Base-by-base conservation (phyloP, 805 yeast species). In the Starmera pachycereana region DNA sequence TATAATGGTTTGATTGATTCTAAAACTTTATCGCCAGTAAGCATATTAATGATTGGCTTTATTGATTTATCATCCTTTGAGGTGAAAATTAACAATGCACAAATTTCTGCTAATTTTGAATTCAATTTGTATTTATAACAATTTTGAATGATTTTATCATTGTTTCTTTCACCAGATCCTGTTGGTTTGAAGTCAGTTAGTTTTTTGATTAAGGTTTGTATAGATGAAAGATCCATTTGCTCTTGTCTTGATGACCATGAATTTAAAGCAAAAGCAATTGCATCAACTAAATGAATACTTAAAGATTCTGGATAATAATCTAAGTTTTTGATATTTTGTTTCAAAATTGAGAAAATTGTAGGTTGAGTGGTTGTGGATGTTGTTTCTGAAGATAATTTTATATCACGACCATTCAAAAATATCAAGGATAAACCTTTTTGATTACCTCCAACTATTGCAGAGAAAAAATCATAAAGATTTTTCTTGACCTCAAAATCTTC, bases 371-470 rank as follows among this genome's bases (percentile, higher is more conserved):
- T 35, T 42, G 49, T 39, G 37, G 42, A 22, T 22, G 27, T 7
- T 22, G 27, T 22, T 7, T 6, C 9, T 38, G 25, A 10, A 12
- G 28, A 12, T 12, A 40, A 47, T 18, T 44, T 46, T 7, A 41
- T 38, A 11, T 47, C 53, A 55, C 71, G 53, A 18, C 86, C 78
- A 55, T 83, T 79, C 29, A 83, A 66, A 46, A 84, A 76, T 22
- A 79, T 65, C 37, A 81, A 76, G 0, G 89, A 70, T n/a, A 84
- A 57, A 2, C 92, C 94, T 54, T 83, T 85, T 56, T 84, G 92
- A 36, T 76, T 74, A 6, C 85, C 81, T 42, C 71, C 75, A 72
- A 82, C 69, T 4, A 81, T 75, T 0, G 84, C 68, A 19, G 86
- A 70, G 39, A 84, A 72, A 44, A 84, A 80, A 41, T 72, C 76